These are phyloP conservation scores for Colletotrichum sp. DNA, from an alignment of 2,329 filamentous ascomycete genomes.

Conservation along the genomic window DNA sequence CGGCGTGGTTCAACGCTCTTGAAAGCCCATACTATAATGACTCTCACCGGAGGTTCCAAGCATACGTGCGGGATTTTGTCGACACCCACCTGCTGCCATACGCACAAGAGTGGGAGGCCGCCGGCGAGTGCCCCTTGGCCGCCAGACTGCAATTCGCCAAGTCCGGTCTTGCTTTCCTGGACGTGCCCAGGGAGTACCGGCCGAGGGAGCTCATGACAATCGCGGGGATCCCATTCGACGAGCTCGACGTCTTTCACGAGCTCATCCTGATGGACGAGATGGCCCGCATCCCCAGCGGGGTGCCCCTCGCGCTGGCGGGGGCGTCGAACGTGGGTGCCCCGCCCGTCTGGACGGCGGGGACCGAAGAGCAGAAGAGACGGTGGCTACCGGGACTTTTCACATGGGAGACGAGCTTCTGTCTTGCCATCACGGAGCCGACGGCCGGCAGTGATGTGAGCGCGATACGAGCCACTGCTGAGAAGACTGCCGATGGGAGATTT, in stretches of 20 bases:
- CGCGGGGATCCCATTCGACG: conserved; percentile 44
- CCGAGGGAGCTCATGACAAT: conserved; percentile 33
- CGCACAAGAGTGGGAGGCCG: conserved; percentile 68
- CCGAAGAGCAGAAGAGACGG: conserved; percentile 58
- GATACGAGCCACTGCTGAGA: conserved; percentile 63
- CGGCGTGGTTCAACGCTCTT: conserved; percentile 31
- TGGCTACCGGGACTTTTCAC: conserved; percentile 65
- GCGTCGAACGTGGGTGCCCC: conserved; percentile 68
- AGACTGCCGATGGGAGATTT: conserved; percentile 44
- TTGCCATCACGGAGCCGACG: conserved; percentile 68
- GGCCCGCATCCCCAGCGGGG: conserved; percentile 59
- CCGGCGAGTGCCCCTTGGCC: conserved; percentile 52
- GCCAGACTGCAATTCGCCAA: conserved; percentile 41
- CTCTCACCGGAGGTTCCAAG: conserved; percentile 63
- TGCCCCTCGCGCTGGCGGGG: conserved; percentile 62
- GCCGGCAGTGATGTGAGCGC: conserved; percentile 65
- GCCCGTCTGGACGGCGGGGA: conserved; percentile 68
- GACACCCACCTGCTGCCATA: conserved; percentile 62
- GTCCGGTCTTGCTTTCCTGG: conserved; percentile 42
- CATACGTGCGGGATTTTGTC: conserved; percentile 62
- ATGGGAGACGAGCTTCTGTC: conserved; percentile 65
- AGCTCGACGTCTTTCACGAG: conserved; percentile 63
- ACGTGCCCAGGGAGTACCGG: conserved; percentile 39
- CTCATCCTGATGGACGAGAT: conserved; percentile 62
- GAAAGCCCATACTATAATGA: conserved; percentile 65